A percentile compares a stretch with the other conserved stretches of the same genome.
These are phyloP conservation scores for Linum trigynum DNA, from an alignment of 345 rosid species.

Conservation along the genomic window DNA sequence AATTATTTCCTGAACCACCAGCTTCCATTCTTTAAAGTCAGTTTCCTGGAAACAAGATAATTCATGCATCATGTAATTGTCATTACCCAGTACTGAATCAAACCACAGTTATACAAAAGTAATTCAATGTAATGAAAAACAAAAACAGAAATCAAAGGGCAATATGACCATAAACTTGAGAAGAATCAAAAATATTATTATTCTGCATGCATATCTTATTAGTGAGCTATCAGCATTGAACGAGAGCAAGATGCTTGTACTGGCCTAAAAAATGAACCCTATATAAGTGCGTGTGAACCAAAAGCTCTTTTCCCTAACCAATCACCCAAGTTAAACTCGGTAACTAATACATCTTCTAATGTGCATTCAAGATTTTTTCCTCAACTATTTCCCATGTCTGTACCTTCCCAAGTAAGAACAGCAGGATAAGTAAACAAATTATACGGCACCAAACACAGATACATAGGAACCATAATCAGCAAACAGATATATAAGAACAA, in stretches of 20 bases:
- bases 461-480: neutral
- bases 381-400: no score
- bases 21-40: slow-evolving; percentile 96
- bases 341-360: neutral
- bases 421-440: neutral
- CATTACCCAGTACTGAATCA: slow-evolving; percentile 12
- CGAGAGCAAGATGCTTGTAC: neutral
- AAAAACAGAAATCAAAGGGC: slow-evolving; percentile 5
- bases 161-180: neutral
- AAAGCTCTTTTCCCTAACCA: neutral
- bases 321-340: neutral
- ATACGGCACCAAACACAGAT: neutral
- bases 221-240: neutral
- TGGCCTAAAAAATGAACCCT: no score
- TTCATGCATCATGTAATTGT: slow-evolving; percentile 11
- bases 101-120: slow-evolving; percentile 8
- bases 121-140: slow-evolving; percentile 4
- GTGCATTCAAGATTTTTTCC: neutral
- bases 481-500: no score
- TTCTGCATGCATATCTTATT: neutral
- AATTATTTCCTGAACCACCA: slow-evolving; percentile 85
- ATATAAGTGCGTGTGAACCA: neutral
- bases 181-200: neutral
- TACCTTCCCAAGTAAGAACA: no score
- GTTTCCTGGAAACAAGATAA: slow-evolving; percentile 60